These are phyloP conservation scores for Porphyridium purpureum DNA, from an alignment of 23 red algal species.

Conservation along the genomic window DNA sequence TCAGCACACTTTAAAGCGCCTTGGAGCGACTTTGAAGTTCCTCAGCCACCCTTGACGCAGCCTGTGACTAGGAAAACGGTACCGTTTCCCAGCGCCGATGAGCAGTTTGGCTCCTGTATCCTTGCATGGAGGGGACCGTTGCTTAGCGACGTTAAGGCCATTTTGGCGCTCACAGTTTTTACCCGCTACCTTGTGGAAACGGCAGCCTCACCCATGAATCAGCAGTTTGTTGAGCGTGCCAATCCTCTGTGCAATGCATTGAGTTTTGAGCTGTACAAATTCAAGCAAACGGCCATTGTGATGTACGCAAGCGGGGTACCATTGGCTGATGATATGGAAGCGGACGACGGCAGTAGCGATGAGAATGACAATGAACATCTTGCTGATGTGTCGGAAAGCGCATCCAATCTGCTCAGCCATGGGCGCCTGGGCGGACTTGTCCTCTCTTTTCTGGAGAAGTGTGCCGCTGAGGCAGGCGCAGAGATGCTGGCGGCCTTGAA, in stretches of 20 bases:
- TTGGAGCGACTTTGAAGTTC: too few species aligned
- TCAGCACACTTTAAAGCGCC: too few species aligned
- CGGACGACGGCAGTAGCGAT: constrained; percentile 12
- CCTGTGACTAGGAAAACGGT: background rate
- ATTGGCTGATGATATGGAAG: constrained; percentile 5
- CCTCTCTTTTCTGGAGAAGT: background rate
- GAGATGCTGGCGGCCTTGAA: too few species aligned
- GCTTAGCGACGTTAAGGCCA: constrained; percentile 2
- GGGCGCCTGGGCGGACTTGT: background rate
- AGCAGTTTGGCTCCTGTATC: constrained; percentile 4
- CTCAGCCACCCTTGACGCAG: too few species aligned
- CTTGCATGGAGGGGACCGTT: constrained; percentile 9
- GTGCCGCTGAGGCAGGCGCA: too few species aligned
- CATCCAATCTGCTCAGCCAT: background rate
- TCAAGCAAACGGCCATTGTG: too few species aligned
- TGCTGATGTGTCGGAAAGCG: too few species aligned
- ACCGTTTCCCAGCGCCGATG: background rate
- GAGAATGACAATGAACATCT: constrained; percentile 7
- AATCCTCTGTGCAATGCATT: constrained; percentile 43
- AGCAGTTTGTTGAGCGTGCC: constrained; percentile 43
- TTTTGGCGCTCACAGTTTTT: background rate
- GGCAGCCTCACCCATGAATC: constrained; percentile 42
- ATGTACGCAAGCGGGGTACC: too few species aligned
- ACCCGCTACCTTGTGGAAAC: constrained; percentile 19
- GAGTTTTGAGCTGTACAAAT: too few species aligned